phyloP scores from a whole-genome alignment of 2,329 filamentous ascomycete species.

The Pseudocercospora cruenta region DNA sequence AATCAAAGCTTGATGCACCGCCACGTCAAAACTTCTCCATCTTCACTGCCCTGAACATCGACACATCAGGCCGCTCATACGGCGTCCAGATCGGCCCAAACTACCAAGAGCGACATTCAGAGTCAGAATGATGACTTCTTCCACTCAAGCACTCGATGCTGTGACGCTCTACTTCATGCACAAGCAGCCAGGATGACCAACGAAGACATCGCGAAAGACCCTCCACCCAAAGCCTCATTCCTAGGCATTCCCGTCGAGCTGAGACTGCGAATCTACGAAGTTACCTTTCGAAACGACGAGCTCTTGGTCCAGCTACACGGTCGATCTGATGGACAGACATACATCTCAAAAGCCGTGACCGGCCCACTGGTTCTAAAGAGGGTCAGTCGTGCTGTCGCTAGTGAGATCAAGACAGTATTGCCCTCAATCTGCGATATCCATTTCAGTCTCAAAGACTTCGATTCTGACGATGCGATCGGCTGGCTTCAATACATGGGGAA shows the following conservation, averaged over 20 bases:
- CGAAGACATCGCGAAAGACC: background rate
- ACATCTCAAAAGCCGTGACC: background rate
- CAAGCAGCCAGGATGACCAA: background rate
- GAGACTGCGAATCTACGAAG: background rate
- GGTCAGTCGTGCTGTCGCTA: background rate
- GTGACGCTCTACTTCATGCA: background rate
- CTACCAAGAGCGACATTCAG: too few species aligned
- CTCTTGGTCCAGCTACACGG: too few species aligned
- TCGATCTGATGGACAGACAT: too few species aligned
- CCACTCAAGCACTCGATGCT: background rate
- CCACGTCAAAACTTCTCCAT: too few species aligned
- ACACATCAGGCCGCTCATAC: too few species aligned
- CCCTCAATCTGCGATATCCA: background rate
- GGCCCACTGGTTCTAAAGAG: background rate
- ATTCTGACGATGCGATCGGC: background rate
- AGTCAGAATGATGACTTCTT: background rate
- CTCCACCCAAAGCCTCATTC: background rate
- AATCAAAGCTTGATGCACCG: too few species aligned
- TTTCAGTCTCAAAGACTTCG: background rate
- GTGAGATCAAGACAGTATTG: background rate
- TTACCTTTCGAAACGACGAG: too few species aligned
- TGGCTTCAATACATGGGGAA: background rate
- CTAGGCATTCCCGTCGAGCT: background rate
- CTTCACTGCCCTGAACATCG: too few species aligned
- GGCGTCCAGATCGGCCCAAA: too few species aligned